Percentiles rank a stretch among this genome's conserved stretches.
Conservation (phyloP, 1,284 basidiomycete species). For the Sporisorium scitamineum region DNA sequence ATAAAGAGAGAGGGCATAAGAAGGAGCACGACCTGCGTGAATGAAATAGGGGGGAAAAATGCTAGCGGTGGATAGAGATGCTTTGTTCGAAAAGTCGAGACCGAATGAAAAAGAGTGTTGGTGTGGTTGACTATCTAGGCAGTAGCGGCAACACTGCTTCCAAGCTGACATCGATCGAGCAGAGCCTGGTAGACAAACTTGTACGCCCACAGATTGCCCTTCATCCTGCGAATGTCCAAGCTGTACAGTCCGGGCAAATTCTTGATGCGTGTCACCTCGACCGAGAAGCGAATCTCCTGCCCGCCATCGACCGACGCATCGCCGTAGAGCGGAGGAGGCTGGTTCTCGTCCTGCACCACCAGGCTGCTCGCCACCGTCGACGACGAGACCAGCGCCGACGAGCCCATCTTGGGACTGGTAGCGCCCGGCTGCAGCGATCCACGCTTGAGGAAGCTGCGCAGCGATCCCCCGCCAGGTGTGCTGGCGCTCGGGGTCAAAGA, state of each 20-base stretch:
- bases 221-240: slow-evolving; percentile 66
- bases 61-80: background rate
- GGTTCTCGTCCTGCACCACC: slow-evolving; percentile 37
- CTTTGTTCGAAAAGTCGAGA: background rate
- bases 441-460: slow-evolving; percentile 59
- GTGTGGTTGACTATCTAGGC: slow-evolving; percentile 1
- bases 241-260: slow-evolving; percentile 66
- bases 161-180: slow-evolving; percentile 54
- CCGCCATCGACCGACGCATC: slow-evolving; percentile 63
- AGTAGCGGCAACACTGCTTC: slow-evolving; percentile 9
- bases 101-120: background rate
- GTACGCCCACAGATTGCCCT: slow-evolving; percentile 66
- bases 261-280: slow-evolving; percentile 66
- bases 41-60: background rate
- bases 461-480: slow-evolving; percentile 37
- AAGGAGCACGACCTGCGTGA: background rate
- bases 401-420: slow-evolving; percentile 20
- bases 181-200: slow-evolving; percentile 67
- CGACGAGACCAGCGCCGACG: slow-evolving; percentile 13
- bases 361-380: slow-evolving; percentile 22
- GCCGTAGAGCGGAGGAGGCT: slow-evolving; percentile 63
- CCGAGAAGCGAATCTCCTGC: slow-evolving; percentile 67
- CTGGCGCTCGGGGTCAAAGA: slow-evolving; percentile 36
- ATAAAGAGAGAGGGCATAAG: background rate
- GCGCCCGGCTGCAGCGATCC: slow-evolving; percentile 41